A percentile compares a stretch with the other conserved stretches of the same genome.
Conservation (phyloP, 2,329 filamentous ascomycete species). For the Penicillium sp. region DNA sequence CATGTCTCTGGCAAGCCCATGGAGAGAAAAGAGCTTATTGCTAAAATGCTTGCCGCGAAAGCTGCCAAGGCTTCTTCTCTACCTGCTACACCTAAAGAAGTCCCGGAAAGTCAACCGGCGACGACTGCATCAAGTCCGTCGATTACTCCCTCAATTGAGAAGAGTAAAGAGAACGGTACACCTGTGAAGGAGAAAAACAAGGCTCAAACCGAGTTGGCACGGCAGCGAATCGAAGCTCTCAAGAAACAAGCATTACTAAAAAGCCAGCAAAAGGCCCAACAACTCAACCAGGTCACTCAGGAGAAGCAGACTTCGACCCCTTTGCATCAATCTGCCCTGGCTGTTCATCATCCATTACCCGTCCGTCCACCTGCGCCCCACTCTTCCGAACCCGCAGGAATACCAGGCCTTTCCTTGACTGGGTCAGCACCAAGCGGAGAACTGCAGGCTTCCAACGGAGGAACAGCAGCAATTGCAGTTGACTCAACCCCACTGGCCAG, state of each 20-base stretch:
- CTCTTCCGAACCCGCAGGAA: constrained; percentile 37
- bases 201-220: constrained; percentile 72
- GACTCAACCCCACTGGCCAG: constrained; percentile 28
- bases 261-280: constrained; percentile 34
- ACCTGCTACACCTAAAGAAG: constrained; percentile 16
- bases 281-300: constrained; percentile 6
- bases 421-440: constrained; percentile 14
- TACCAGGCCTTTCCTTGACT: constrained; percentile 58
- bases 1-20: constrained; percentile 48
- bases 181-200: constrained; percentile 53
- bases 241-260: constrained; percentile 55
- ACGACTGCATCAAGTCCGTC: constrained; percentile 1
- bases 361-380: constrained; percentile 39
- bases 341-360: constrained; percentile 40
- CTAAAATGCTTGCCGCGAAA: constrained; percentile 73
- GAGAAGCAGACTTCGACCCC: background rate
- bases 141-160: constrained; percentile 11
- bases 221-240: constrained; percentile 76
- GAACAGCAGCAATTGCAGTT: constrained; percentile 14
- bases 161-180: constrained; percentile 27
- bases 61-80: constrained; percentile 53
- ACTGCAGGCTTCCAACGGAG: constrained; percentile 6
- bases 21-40: constrained; percentile 75
- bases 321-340: constrained; percentile 6
- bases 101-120: constrained; percentile 6